Base-by-base conservation (phyloP, 164 flowering plant genomes). In the Protea cynaroides region DNA sequence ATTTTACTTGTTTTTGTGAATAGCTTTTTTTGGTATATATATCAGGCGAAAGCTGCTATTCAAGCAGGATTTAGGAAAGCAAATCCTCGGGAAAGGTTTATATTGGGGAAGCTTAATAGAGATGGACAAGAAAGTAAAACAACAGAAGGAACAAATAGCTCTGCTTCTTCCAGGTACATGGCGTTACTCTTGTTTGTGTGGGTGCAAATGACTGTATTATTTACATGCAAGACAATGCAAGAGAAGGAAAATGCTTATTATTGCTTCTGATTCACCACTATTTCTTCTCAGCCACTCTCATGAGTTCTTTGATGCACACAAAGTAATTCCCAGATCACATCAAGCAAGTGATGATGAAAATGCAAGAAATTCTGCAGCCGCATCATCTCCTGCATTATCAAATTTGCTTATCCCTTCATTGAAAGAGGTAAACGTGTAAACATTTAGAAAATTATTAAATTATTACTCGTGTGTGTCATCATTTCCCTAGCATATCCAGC, bases 31-130 rank as follows among this genome's bases (percentile, higher is more conserved):
- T 65, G 64, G 40, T 67, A 23, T 69, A 52, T 53, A 57, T 25
- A 57, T 57, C 70, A 90, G 96, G 96, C 96, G 53, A 90, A 81
- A 82, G 96, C 90, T 74, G 97, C 96, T 58, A 74, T 93, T 56
- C 90, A 82, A 77, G 82, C 76, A 56, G 92, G 88, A 17, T 58
- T 68, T 57, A 81, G 80, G 76, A 90, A 81, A 82, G 85, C 78
- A 65, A 85, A 83, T 79, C 65, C 75, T 51, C 78, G 80, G 50
- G 96, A 87, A 65, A 87, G 87, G 71, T 74, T 81, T 63, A 78
- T 57, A 4, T 37, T 72, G 62, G 71, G 81, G 55, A 89, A 86
- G 74, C 63, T 66, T 52, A 84, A 69, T 62, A 82, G 74, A 75
- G 86, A 87, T 64, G 78, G 63, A 50, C 77, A 72, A 22, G 96